phyloP scores from a whole-genome alignment of 176 grass and related monocot genomes.

The Olyra latifolia region DNA sequence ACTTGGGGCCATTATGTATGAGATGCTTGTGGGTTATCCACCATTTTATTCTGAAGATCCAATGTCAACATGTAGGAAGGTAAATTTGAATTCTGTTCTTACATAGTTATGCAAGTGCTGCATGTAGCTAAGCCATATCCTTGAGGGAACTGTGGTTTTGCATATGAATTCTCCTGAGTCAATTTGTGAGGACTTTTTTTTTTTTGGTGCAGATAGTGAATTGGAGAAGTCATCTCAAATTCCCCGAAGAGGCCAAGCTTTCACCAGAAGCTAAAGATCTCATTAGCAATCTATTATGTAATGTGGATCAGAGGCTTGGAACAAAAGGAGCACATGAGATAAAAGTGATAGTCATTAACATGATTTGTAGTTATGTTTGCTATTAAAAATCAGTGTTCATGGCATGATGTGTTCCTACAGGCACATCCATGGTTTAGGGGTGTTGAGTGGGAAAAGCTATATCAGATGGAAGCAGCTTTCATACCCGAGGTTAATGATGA shows the following conservation, averaged over 20 bases:
- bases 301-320: slow-evolving; percentile 82
- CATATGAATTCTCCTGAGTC: slow-evolving; percentile 11
- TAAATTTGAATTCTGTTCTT: slow-evolving; percentile 28
- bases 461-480: slow-evolving; percentile 92
- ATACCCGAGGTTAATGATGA: slow-evolving; percentile 75
- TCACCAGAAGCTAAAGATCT: slow-evolving; percentile 83
- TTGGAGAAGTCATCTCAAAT: slow-evolving; percentile 94
- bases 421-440: slow-evolving; percentile 80
- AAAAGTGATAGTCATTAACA: slow-evolving; percentile 45
- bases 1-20: slow-evolving; percentile 96
- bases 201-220: slow-evolving; percentile 97
- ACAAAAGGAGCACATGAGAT: slow-evolving; percentile 91
- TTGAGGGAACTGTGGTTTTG: neutral
- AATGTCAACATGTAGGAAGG: slow-evolving; percentile 95
- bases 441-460: slow-evolving; percentile 72
- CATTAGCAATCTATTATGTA: slow-evolving; percentile 75
- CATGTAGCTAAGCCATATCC: slow-evolving; percentile 9
- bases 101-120: neutral
- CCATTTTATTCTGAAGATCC: slow-evolving; percentile 98
- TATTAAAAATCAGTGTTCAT: neutral
- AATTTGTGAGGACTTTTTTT: neutral
- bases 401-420: slow-evolving; percentile 33
- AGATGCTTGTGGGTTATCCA: slow-evolving; percentile 97
- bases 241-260: slow-evolving; percentile 87
- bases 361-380: neutral